Conservation (phyloP, 1,284 basidiomycete species). For the Naganishia liquefaciens region DNA sequence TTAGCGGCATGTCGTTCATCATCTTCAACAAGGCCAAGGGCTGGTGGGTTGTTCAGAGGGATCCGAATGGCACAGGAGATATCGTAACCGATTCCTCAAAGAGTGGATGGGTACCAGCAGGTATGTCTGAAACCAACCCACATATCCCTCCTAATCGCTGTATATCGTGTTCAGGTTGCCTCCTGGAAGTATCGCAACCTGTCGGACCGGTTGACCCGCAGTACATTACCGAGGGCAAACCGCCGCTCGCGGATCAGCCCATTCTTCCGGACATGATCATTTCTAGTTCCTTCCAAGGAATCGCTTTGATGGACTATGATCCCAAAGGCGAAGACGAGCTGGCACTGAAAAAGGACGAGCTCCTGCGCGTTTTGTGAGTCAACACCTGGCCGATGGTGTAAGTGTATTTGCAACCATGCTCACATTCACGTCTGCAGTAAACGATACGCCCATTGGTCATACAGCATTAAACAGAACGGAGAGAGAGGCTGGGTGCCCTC, state of each 20-base stretch:
- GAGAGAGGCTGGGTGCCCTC: slow-evolving; percentile 86
- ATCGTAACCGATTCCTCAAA: slow-evolving; percentile 71
- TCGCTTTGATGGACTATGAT: slow-evolving; percentile 92
- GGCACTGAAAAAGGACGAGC: slow-evolving; percentile 79
- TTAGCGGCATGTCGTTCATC: slow-evolving; percentile 66
- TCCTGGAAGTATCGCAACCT: slow-evolving; percentile 85
- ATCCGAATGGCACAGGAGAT: slow-evolving; percentile 78
- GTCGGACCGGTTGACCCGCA: slow-evolving; percentile 44
- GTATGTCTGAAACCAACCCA: slow-evolving; percentile 49
- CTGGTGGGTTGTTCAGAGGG: slow-evolving; percentile 98
- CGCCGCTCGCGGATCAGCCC: slow-evolving; percentile 57
- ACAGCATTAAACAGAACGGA: slow-evolving; percentile 83
- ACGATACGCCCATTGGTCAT: slow-evolving; percentile 35
- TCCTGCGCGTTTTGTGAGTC: slow-evolving; percentile 90
- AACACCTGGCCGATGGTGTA: slow-evolving; percentile 48
- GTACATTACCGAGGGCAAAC: slow-evolving; percentile 34
- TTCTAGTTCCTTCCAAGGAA: slow-evolving; percentile 88
- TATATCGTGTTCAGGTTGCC: slow-evolving; percentile 61
- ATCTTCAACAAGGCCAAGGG: slow-evolving; percentile 91
- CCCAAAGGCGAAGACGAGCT: slow-evolving; percentile 88
- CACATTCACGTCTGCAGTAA: slow-evolving; percentile 25
- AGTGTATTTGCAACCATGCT: too few relatives aligned
- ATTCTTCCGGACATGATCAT: slow-evolving; percentile 85
- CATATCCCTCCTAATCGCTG: background rate
- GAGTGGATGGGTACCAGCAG: slow-evolving; percentile 85